These are phyloP conservation scores for Scutellaria galericulata DNA, from an alignment of 257 asterid species.

Conservation along the genomic window DNA sequence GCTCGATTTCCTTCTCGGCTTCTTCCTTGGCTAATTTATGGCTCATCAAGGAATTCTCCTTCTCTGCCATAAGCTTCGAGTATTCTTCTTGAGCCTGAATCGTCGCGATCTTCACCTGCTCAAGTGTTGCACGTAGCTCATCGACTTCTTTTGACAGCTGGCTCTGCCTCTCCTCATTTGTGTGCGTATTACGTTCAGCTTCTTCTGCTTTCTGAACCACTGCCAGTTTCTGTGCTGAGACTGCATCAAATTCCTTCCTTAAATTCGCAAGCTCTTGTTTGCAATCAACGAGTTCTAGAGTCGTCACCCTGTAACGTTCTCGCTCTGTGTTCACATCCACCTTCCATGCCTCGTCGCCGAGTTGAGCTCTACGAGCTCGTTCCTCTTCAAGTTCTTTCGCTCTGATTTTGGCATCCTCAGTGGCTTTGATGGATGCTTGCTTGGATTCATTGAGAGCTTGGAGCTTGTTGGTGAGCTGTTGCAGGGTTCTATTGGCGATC, in stretches of 20 bases:
- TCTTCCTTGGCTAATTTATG: conserved; percentile 49
- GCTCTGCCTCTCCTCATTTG: conserved; percentile 47
- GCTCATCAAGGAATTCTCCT: conserved; percentile 46
- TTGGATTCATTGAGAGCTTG: conserved; percentile 62
- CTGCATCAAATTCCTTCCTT: conserved; percentile 58
- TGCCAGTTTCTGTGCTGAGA: conserved; percentile 48
- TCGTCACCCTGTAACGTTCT: conserved; percentile 57
- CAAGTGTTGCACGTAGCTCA: conserved; percentile 41
- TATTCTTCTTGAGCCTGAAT: conserved; percentile 59
- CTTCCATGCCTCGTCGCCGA: conserved; percentile 57
- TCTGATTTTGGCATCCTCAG: conserved; percentile 54
- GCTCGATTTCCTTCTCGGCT: conserved; percentile 44
- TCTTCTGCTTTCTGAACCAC: conserved; percentile 67
- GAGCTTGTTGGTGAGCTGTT: conserved; percentile 70
- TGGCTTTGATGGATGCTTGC: conserved; percentile 59
- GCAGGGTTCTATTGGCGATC: conserved; percentile 63
- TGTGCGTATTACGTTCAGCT: conserved; percentile 47
- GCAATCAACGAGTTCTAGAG: conserved; percentile 55
- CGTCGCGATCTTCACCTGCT: conserved; percentile 51
- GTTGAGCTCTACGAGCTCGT: conserved; percentile 44
- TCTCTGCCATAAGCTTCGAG: conserved; percentile 48
- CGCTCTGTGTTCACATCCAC: conserved; percentile 55
- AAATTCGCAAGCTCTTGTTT: conserved; percentile 66
- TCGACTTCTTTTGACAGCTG: conserved; percentile 61
- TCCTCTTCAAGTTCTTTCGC: conserved; percentile 59